These are phyloP conservation scores for Acanthamoeba castellanii DNA, from an alignment of 208 protist genomes.

Conservation along the genomic window DNA sequence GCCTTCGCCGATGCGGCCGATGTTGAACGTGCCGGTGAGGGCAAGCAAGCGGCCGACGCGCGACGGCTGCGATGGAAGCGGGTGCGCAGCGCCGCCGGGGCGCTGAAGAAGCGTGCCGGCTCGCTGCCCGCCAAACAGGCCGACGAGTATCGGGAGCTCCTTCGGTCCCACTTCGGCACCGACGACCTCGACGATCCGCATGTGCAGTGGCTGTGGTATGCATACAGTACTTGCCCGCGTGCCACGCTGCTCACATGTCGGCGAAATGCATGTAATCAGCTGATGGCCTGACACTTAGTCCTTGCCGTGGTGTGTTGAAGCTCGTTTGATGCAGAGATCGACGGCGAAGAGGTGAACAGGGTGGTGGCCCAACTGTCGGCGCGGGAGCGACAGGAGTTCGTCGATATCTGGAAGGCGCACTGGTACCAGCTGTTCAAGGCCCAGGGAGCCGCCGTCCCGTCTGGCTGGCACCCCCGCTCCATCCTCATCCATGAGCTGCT, in stretches of 20 bases:
- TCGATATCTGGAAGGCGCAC: constrained; percentile 36
- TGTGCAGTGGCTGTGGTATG: constrained; percentile 24
- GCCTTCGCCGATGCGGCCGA: not conserved
- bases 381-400: not conserved
- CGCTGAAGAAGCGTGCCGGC: not conserved
- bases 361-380: not conserved
- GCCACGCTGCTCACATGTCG: not conserved
- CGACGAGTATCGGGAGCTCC: not conserved
- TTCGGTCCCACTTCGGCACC: constrained; percentile 4
- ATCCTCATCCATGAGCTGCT: constrained; percentile 15
- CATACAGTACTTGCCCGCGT: not conserved
- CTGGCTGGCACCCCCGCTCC: constrained; percentile 5
- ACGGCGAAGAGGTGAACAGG: not conserved
- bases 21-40: not conserved
- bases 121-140: not conserved
- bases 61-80: not conserved
- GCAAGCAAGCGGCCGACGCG: not conserved
- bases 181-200: constrained; percentile 13
- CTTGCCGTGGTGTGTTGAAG: not conserved
- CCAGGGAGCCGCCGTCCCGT: not conserved
- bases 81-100: constrained; percentile 19
- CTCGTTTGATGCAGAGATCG: constrained; percentile 39
- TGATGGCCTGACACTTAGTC: too few relatives aligned
- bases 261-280: not conserved
- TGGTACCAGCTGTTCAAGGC: constrained; percentile 48